Evolutionary conservation across 1,284 basidiomycete species (phyloP).

Genomic region (Cryptococcus neoformans): DNA sequence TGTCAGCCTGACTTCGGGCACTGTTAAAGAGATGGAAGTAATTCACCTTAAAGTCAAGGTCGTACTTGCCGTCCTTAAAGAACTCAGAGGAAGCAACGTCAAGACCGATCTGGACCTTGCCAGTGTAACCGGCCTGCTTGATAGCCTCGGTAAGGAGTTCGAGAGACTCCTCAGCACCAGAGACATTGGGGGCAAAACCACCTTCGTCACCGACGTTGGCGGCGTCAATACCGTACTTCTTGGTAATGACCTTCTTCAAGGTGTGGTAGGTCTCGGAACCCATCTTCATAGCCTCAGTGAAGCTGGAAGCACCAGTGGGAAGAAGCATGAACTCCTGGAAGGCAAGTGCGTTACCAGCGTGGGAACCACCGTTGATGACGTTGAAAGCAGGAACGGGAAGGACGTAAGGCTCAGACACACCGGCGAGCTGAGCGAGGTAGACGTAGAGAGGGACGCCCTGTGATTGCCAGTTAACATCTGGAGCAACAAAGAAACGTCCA

Average conservation of each 20-base stretch:
- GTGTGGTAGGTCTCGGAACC: conserved; percentile 98
- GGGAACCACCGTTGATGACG: conserved; percentile 99
- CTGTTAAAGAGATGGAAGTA: not conserved
- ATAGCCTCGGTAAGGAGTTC: conserved; percentile 96
- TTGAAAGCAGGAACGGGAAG: conserved; percentile 94
- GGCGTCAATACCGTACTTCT: conserved; percentile 99
- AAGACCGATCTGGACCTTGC: conserved; percentile 98
- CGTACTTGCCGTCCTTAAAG: conserved; percentile 99
- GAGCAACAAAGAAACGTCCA: not conserved
- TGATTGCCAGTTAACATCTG: not conserved
- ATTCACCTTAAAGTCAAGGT: conserved; percentile 76
- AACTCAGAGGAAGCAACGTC: conserved; percentile 99
- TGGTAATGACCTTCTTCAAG: conserved; percentile 98
- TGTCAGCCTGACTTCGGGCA: not conserved
- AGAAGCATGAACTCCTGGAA: conserved; percentile 99
- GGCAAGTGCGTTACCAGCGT: conserved; percentile 98
- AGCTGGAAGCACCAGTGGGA: conserved; percentile 85
- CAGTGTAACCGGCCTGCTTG: conserved; percentile 96
- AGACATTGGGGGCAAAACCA: conserved; percentile 98
- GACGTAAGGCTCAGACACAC: conserved; percentile 87
- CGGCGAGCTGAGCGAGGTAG: conserved; percentile 93
- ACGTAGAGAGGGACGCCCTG: conserved; percentile 89
- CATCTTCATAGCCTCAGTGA: conserved; percentile 98
- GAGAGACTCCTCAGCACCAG: conserved; percentile 94
- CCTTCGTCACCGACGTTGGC: conserved; percentile 99